These are phyloP conservation scores for Skeletonema tropicum DNA, from an alignment of 108 stramenopile genomes.

Conservation along the genomic window DNA sequence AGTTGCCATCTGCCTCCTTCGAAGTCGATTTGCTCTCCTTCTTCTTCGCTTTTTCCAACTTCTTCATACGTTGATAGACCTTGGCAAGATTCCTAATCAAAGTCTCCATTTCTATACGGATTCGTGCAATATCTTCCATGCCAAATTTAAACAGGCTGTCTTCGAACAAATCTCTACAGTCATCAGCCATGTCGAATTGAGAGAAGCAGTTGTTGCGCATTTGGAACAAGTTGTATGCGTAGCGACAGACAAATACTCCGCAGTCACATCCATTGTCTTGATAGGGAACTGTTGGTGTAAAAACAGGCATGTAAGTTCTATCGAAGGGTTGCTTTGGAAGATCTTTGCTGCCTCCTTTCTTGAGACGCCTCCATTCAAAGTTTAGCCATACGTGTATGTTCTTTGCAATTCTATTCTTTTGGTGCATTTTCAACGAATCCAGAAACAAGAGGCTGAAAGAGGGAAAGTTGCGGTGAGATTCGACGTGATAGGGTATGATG, in stretches of 20 bases:
- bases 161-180: background rate
- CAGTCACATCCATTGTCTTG: slow-evolving; percentile 90
- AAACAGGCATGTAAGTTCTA: slow-evolving; percentile 36
- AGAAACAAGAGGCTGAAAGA: slow-evolving; percentile 73
- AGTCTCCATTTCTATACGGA: slow-evolving; percentile 62
- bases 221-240: slow-evolving; percentile 72
- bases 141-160: background rate
- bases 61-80: slow-evolving; percentile 32
- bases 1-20: slow-evolving; percentile 4
- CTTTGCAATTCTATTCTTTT: slow-evolving; percentile 49
- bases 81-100: slow-evolving; percentile 58
- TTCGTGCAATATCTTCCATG: slow-evolving; percentile 68
- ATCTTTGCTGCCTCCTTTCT: slow-evolving; percentile 39
- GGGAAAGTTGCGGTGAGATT: background rate
- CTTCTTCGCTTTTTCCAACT: slow-evolving; percentile 19
- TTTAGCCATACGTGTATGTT: slow-evolving; percentile 76
- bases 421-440: slow-evolving; percentile 82
- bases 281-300: slow-evolving; percentile 75
- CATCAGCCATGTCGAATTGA: slow-evolving; percentile 50
- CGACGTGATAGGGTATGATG: background rate
- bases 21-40: slow-evolving; percentile 15
- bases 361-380: slow-evolving; percentile 69
- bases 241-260: slow-evolving; percentile 90
- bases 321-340: background rate
- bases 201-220: slow-evolving; percentile 38